These are phyloP conservation scores for Colletotrichum abscissum DNA, from an alignment of 2,329 filamentous ascomycete species.

Conservation along the genomic window DNA sequence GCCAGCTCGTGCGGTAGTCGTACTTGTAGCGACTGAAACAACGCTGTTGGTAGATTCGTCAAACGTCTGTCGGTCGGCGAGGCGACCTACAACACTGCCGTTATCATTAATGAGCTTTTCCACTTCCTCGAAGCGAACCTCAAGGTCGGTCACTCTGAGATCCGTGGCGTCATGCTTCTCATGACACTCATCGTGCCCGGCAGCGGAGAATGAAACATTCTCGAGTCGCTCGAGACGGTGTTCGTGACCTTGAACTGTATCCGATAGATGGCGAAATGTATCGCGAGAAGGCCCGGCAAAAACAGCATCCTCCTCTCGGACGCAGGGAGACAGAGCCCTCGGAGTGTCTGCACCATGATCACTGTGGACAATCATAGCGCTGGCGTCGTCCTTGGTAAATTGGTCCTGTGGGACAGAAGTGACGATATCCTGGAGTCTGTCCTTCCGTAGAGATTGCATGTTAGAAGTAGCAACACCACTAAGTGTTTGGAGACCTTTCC, in stretches of 20 bases:
- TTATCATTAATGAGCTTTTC: conserved; percentile 64
- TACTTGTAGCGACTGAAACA: conserved; percentile 57
- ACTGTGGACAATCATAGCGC: conserved; percentile 38
- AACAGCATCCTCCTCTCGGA: conserved; percentile 24
- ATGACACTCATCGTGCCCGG: conserved; percentile 75
- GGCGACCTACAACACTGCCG: conserved; percentile 51
- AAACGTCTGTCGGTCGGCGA: conserved; percentile 48
- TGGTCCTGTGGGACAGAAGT: conserved; percentile 33
- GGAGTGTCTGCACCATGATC: conserved; percentile 42
- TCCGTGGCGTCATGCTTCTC: conserved; percentile 76
- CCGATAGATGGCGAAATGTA: conserved; percentile 58
- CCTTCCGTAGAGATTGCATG: conserved; percentile 45
- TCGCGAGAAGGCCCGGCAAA: conserved; percentile 44
- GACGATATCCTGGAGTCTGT: conserved; percentile 40
- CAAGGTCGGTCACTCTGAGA: conserved; percentile 75
- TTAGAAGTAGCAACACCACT: conserved; percentile 50
- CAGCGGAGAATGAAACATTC: conserved; percentile 74
- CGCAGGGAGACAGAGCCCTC: conserved; percentile 20
- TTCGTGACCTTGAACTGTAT: conserved; percentile 69
- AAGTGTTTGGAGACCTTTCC: conserved; percentile 66
- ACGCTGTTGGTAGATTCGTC: conserved; percentile 60
- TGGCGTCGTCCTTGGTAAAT: conserved; percentile 39
- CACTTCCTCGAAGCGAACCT: conserved; percentile 70
- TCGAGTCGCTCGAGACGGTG: conserved; percentile 76
- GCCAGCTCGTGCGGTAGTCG: conserved; percentile 47